These are phyloP conservation scores for Fagopyrum tataricum DNA, from an alignment of 148 eudicot genomes.

Conservation along the genomic window DNA sequence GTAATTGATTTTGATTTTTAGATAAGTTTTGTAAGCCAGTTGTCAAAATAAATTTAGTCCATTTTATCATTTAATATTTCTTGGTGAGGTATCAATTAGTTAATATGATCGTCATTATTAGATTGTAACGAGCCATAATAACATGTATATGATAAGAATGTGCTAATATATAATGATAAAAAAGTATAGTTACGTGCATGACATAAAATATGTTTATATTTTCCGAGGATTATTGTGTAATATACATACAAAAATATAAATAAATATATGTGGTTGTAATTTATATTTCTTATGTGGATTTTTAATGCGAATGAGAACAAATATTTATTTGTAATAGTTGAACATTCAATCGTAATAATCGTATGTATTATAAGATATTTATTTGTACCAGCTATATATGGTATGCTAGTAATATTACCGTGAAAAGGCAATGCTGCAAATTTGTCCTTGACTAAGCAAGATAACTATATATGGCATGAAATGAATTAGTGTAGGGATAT, in stretches of 20 bases:
- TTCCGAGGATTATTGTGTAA: too few species aligned
- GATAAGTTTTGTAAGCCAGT: not conserved
- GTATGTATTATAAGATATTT: too few species aligned
- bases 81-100: not conserved
- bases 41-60: not conserved
- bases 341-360: too few species aligned
- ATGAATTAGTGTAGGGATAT: not conserved
- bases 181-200: not conserved
- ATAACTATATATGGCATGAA: not conserved
- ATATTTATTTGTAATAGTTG: too few species aligned
- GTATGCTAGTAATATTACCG: too few species aligned
- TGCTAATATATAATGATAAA: not conserved
- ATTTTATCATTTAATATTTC: not conserved
- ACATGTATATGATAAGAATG: not conserved
- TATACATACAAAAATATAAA: too few species aligned
- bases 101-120: not conserved
- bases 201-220: not conserved
- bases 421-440: not conserved
- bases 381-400: not conserved
- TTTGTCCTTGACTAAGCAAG: not conserved
- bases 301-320: too few species aligned
- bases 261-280: too few species aligned
- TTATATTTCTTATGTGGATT: too few species aligned
- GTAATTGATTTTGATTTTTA: constrained; percentile 3
- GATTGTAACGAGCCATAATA: not conserved